Conservation (phyloP, 805 yeast genomes). For the Candida ficus region DNA sequence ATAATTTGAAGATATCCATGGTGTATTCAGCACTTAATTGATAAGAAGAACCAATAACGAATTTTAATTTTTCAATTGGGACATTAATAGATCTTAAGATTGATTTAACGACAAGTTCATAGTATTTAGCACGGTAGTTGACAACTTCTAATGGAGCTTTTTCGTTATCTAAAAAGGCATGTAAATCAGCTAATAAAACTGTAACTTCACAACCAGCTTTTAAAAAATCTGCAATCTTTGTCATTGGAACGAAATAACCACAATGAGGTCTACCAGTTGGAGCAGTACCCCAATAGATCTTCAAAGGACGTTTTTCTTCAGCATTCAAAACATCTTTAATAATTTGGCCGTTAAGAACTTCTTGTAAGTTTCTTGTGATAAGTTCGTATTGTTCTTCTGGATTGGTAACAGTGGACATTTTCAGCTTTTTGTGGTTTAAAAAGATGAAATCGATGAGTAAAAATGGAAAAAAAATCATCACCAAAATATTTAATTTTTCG, state of each 20-base stretch:
- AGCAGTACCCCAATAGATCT: constrained; percentile 98
- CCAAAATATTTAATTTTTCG: background rate
- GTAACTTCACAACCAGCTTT: constrained; percentile 95
- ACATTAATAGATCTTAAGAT: constrained; percentile 83
- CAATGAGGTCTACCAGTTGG: constrained; percentile 99
- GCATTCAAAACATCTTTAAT: constrained; percentile 62
- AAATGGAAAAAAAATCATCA: too few species aligned
- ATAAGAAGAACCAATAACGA: constrained; percentile 86
- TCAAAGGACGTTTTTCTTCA: constrained; percentile 72
- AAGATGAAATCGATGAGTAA: background rate
- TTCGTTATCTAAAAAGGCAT: constrained; percentile 97
- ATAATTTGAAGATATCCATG: constrained; percentile 80
- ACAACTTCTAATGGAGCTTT: constrained; percentile 96
- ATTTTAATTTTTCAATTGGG: constrained; percentile 82
- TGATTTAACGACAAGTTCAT: constrained; percentile 78
- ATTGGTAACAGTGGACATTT: constrained; percentile 25
- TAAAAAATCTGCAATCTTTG: constrained; percentile 89
- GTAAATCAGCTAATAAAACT: constrained; percentile 89
- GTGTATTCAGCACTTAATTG: constrained; percentile 76
- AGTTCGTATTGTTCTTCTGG: constrained; percentile 65
- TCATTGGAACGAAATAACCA: constrained; percentile 98
- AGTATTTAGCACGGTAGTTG: constrained; percentile 81
- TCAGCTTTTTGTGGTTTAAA: background rate
- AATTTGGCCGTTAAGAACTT: constrained; percentile 61
- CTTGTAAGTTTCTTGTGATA: constrained; percentile 85